Evolutionary conservation across 352 stramenopile genomes (phyloP), one percentile per base, ranked within the genome.

Genomic region (Phytopythium cucurbitacearum): DNA sequence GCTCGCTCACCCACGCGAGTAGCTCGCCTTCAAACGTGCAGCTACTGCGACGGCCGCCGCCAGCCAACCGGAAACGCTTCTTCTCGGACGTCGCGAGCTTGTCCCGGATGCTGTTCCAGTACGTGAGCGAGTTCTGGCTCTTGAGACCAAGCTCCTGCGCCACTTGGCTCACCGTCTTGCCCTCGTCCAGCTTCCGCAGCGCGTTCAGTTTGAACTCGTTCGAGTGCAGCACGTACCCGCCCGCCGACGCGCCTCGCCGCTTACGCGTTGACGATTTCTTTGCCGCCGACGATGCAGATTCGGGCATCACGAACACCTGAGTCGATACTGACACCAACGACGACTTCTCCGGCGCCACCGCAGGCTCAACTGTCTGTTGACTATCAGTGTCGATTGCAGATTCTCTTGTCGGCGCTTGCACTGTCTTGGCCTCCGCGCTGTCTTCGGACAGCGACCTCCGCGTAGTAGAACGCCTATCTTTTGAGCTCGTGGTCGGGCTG

Each of bases 141-240:
- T 88, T 88, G 28, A 91, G 62, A 4, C 73, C 74, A 13, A 91
- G 66, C 48, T 89, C 76, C 46, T 78, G 60, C 0, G 76, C 68
- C 35, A 91, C 76, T 50, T 89, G 64, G 8, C 66, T 62, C 32
- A 83, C 62, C 12, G 62, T 88, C 49, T 85, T 86, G 21, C 78
- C 80, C 59, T 85, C 73, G 38, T 91, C 80, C 36, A 91, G 45
- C 59, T 74, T 72, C 50, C 73, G 79, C 6, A 91, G 49, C 15
- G 80, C 80, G 3, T 87, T 85, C 16, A 91, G 54, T 56, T 91
- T 91, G 55, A 89, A 89, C 53, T 89, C 80, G 50, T 91, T 89
- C 40, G 78, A 89, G 55, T 88, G 78, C 7, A 86, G 62, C 49
- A 81, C 76, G 57, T 89, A 87, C 4, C 78, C 69, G n/a, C 76